Percentiles rank a stretch among this genome's conserved stretches.
phyloP scores from a whole-genome alignment of 2,329 filamentous ascomycete species.

The Fonsecaea pedrosoi region DNA sequence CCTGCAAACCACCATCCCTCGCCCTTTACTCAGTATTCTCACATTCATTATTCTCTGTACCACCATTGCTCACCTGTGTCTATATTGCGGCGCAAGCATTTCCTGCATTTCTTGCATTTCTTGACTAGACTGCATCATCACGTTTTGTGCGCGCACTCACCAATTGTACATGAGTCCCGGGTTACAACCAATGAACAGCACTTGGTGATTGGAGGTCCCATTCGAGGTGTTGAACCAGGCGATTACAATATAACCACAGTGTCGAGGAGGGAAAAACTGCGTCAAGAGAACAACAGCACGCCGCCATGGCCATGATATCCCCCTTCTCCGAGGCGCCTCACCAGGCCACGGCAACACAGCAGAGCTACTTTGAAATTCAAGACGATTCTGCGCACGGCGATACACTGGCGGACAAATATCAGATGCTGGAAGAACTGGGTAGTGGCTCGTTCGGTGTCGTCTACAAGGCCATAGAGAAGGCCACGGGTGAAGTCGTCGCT shows the following conservation, averaged over 20 bases:
- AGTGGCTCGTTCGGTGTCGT: conserved; percentile 96
- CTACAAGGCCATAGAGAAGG: conserved; percentile 92
- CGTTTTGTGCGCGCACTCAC: conserved; percentile 5
- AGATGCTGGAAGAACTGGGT: conserved; percentile 94
- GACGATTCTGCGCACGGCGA: conserved; percentile 38
- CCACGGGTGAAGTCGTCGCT: conserved; percentile 89
- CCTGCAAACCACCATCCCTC: not conserved
- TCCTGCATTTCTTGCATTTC: conserved; percentile 8
- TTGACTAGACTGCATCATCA: conserved; percentile 13
- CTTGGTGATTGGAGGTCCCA: not conserved
- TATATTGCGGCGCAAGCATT: not conserved
- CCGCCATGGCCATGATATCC: conserved; percentile 28
- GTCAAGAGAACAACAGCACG: not conserved
- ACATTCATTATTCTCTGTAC: conserved; percentile 24
- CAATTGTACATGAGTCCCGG: not conserved
- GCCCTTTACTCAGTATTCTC: not conserved
- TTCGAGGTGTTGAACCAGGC: conserved; percentile 4
- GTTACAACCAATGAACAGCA: not conserved
- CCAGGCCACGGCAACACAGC: conserved; percentile 18
- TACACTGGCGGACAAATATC: conserved; percentile 72
- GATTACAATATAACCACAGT: not conserved
- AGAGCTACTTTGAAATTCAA: conserved; percentile 31
- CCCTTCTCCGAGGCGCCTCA: conserved; percentile 32
- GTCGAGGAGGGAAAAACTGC: not conserved
- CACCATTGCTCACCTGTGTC: not conserved